Percentiles rank a stretch among this genome's conserved stretches.
Evolutionary conservation across 2,329 filamentous ascomycete genomes (phyloP).

Genomic region (Penicillium sp.): DNA sequence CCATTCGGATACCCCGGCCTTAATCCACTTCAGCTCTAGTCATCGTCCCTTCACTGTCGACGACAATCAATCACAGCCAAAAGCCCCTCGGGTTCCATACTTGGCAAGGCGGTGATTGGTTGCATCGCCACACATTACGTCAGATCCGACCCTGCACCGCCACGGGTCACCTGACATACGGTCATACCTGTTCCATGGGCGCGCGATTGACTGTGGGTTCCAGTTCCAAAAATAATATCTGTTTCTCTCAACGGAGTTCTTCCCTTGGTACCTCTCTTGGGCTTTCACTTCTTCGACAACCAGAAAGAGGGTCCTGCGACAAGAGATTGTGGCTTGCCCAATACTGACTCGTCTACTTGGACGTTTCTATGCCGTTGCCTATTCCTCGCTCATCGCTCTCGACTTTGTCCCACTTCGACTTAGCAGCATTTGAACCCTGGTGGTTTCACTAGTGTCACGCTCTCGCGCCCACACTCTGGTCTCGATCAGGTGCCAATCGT

Average conservation of each 20-base stretch:
- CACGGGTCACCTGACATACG: conserved; percentile 21
- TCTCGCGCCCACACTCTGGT: conserved; percentile 10
- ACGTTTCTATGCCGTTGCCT: conserved; percentile 19
- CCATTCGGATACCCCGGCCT: background rate
- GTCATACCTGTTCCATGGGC: conserved; percentile 14
- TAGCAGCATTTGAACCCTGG: conserved; percentile 6
- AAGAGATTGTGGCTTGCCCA: conserved; percentile 7
- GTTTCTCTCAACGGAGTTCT: background rate
- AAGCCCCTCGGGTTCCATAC: background rate
- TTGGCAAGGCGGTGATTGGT: background rate
- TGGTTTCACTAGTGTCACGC: conserved; percentile 15
- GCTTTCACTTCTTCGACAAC: background rate
- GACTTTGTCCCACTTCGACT: conserved; percentile 7
- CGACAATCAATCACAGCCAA: background rate
- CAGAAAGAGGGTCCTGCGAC: background rate
- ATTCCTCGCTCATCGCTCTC: conserved; percentile 5
- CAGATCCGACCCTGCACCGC: conserved; percentile 12
- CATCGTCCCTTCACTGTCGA: background rate
- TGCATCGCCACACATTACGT: conserved; percentile 17
- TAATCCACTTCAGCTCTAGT: background rate
- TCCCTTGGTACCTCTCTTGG: background rate
- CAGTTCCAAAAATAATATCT: conserved; percentile 21
- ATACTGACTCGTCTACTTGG: conserved; percentile 10
- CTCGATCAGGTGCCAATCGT: conserved; percentile 18
- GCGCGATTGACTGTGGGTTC: conserved; percentile 9